Evolutionary conservation across 225 moss, liverwort and hornwort species (phyloP).

Genomic region (Antitrichia curtipendula): DNA sequence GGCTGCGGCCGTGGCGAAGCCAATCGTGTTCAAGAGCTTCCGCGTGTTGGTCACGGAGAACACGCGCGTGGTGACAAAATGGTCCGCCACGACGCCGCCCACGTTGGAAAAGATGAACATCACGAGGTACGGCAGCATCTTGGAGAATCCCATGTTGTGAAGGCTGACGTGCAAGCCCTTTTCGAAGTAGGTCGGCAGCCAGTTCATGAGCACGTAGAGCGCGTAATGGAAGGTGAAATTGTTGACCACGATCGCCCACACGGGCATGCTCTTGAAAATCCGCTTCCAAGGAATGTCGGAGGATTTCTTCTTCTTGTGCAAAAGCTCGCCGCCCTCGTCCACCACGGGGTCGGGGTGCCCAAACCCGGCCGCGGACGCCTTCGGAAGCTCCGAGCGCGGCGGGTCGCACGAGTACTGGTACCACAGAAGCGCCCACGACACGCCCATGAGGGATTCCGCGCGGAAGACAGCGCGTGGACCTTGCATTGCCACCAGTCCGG

Average conservation of each 20-base stretch:
- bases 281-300: conserved; percentile 73
- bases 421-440: conserved; percentile 79
- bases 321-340: conserved; percentile 51
- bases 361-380: conserved; percentile 39
- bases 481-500: conserved; percentile 69
- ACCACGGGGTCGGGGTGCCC: conserved; percentile 50
- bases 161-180: conserved; percentile 70
- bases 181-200: conserved; percentile 96
- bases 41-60: conserved; percentile 78
- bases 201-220: conserved; percentile 94
- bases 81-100: conserved; percentile 83
- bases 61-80: conserved; percentile 55
- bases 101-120: conserved; percentile 97
- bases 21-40: conserved; percentile 76
- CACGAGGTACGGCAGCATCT: conserved; percentile 85
- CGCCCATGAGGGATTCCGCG: conserved; percentile 68
- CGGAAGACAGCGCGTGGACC: conserved; percentile 84
- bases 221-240: conserved; percentile 98
- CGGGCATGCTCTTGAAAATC: conserved; percentile 64
- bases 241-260: conserved; percentile 96
- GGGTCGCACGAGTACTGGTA: conserved; percentile 54
- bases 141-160: conserved; percentile 75
- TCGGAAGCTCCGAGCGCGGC: conserved; percentile 59
- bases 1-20: conserved; percentile 62
- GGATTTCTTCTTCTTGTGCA: conserved; percentile 36